Evolutionary conservation across 805 yeast species (phyloP).

Genomic region (Saturnispora galanensis): DNA sequence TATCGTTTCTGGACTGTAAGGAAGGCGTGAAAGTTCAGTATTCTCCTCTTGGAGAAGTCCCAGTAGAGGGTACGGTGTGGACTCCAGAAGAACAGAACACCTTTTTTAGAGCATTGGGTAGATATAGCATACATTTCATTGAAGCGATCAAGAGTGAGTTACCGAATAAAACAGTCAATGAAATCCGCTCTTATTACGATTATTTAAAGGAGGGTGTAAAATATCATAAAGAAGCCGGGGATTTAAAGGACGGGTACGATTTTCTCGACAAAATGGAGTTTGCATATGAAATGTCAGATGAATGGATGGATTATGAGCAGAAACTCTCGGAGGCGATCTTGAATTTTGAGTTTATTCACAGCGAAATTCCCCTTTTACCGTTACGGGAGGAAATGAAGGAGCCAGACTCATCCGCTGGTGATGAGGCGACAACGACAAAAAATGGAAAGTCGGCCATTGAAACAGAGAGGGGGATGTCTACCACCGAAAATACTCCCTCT

Average conservation of each 20-base stretch:
- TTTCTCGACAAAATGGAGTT: conserved; percentile 10
- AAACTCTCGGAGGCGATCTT: neutral
- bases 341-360: neutral
- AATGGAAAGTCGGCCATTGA: neutral
- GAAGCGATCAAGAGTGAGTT: conserved; percentile 32
- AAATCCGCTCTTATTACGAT: conserved; percentile 34
- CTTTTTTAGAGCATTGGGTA: conserved; percentile 40
- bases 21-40: conserved; percentile 24
- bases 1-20: conserved; percentile 2
- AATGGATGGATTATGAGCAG: conserved; percentile 3
- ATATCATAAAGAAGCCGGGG: conserved; percentile 10
- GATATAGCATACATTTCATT: conserved; percentile 39
- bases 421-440: neutral
- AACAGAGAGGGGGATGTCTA: neutral
- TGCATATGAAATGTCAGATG: conserved; percentile 4
- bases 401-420: neutral
- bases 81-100: conserved; percentile 36
- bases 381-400: neutral
- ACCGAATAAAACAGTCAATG: conserved; percentile 34
- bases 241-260: conserved; percentile 18
- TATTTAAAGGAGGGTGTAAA: conserved; percentile 21
- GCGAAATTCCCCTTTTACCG: neutral
- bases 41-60: neutral
- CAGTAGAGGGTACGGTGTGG: conserved; percentile 28
- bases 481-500: no score